Evolutionary conservation across 495 filamentous ascomycete species (phyloP), one percentile per base, ranked within the genome.

Genomic region (Hamigera avellanea): DNA sequence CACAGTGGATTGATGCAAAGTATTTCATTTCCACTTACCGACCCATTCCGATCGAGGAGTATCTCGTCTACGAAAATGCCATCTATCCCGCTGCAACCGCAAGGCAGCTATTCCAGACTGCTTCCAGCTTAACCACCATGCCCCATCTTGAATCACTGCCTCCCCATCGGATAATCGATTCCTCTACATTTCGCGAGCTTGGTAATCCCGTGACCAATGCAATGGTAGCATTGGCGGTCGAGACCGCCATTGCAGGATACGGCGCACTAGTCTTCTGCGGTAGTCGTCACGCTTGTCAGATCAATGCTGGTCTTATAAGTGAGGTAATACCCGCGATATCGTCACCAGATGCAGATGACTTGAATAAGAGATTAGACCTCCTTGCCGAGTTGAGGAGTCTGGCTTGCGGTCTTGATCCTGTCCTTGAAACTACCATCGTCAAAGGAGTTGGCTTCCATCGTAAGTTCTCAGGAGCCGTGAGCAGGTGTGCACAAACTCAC

Each of bases 361-460:
- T 74, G 34, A 72, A 74, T 39, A 72, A 63, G 44, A 67, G 84
- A 31, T 50, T 70, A 26, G 81, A 88, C 50, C 56, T 88, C 8
- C 52, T 91, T 14, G 67, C 66, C 31, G 80, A 86, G 14, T 50
- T 91, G 36, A 72, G 77, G 21, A 83, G 75, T 49, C 67, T 80
- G 5, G 57, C 57, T 10, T 75, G 76, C 15, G 84, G 81, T 2
- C 54, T 88, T 8, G 84, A 91, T 51, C 65, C 70, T 8, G 70
- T 64, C 6, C 53, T 91, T 5, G 75, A 78, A 45, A 72, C 67
- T 32, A 85, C 77, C 0, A 61, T 88, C 5, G 50, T 66, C 1
- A 64, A 52, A 26, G 84, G 84, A 7, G 77, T 85, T 14, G 83
- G 79, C 15, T 91, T 87, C 50, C 84, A 91, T 53, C 82, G 77